Evolutionary conservation across 352 stramenopile species (phyloP), one percentile per base, ranked within the genome.

Genomic region (Globisporangium rhizosaccharum): DNA sequence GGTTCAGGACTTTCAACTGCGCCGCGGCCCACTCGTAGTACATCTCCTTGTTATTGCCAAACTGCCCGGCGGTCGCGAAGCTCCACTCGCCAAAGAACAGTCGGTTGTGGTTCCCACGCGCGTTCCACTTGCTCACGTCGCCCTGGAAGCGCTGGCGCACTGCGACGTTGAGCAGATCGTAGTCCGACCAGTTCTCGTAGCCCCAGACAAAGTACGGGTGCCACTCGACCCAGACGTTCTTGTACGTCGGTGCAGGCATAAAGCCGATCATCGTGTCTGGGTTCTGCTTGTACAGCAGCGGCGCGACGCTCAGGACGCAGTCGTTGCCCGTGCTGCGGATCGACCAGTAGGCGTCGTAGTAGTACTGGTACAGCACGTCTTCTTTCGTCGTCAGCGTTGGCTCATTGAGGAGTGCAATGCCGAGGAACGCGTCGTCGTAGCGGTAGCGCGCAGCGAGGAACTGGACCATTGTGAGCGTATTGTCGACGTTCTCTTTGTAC

Each of bases 211-310:
- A 91, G 67, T 92, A 94, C 45, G 68, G 78, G 50, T 94, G 84
- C 80, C 82, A 94, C 37, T 94, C 84, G 28, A 90, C 73, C 84
- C 82, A 92, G 11, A 92, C 82, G 39, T 94, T 94, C n/a, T 50
- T 78, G 53, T 75, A 86, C 37, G 63, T 65, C 0, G 75, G 70
- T 1, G 70, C 72, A 51, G 66, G 28, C 69, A 91, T 75, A 26
- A 93, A 73, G 30, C 72, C 76, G 3, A 63, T 72, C 56, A 91
- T 75, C 11, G 72, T 56, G 17, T 75, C 67, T 0, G 78, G 67
- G 1, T 48, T 63, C 48, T 90, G 82, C 39, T 79, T 57, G 58
- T 58, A 80, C 49, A 92, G 57, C 33, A 85, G 47, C 1, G 84
- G 82, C n/a, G 73, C 62, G 39, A 90, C 66, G 1, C 57, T 78